A percentile compares a stretch with the other conserved stretches of the same genome.
phyloP scores from a whole-genome alignment of 108 stramenopile genomes.

The Fragilariopsis cylindrus region DNA sequence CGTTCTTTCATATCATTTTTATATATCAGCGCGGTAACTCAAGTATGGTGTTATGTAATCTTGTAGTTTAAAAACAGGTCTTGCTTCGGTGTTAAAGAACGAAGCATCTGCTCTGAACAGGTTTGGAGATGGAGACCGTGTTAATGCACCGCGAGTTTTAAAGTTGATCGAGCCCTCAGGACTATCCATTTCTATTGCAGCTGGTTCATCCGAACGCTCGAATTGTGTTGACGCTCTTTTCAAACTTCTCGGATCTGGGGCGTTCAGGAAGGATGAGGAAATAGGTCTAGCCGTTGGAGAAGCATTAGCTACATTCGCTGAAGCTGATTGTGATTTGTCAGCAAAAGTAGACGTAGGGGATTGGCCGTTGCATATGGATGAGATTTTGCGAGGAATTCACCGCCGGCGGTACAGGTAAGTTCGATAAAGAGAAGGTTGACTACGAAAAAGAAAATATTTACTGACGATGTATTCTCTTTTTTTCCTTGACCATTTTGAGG shows the following conservation, averaged over 20 bases:
- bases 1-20: not conserved
- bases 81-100: constrained; percentile 30
- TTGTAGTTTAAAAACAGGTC: constrained; percentile 6
- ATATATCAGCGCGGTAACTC: no score
- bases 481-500: not conserved
- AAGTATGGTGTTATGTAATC: not conserved
- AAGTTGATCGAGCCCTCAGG: constrained; percentile 61
- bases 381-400: constrained; percentile 50
- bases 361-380: constrained; percentile 52
- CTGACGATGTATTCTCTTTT: not conserved
- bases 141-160: constrained; percentile 55
- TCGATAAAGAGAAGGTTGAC: not conserved
- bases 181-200: constrained; percentile 51
- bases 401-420: constrained; percentile 67
- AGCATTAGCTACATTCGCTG: constrained; percentile 66
- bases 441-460: not conserved
- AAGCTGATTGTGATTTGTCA: constrained; percentile 37
- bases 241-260: constrained; percentile 58
- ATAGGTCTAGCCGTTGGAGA: constrained; percentile 72
- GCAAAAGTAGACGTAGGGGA: constrained; percentile 5
- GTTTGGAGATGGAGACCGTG: constrained; percentile 58
- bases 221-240: constrained; percentile 63
- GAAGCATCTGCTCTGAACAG: constrained; percentile 45
- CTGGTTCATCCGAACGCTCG: constrained; percentile 37
- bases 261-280: constrained; percentile 75